Evolutionary conservation across 768 basidiomycete genomes (phyloP), one percentile per base, ranked within the genome.

Genomic region (Imleria badia): DNA sequence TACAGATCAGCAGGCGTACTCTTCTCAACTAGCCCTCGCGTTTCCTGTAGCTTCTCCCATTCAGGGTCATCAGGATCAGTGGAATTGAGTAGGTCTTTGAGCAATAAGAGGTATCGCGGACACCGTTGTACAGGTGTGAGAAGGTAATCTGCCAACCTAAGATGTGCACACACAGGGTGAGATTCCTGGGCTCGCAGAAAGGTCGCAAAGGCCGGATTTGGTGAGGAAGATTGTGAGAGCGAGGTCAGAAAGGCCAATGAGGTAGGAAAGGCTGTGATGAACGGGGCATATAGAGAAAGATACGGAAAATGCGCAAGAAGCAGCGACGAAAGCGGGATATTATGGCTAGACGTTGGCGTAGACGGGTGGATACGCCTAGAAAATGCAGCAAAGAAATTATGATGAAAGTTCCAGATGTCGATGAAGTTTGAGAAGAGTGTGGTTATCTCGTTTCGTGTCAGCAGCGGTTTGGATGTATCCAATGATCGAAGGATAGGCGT

Each of bases 341-440:
- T 75, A 11, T 70, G 66, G 19, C 41, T 51, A 17, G 63, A 52
- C 4, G 45, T 52, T 44, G 54, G 57, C 38, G 61, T 48, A 38
- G 61, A 45, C 44, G 48, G 68, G 62, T 54, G 71, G 54, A 62
- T 63, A 33, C 81, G 74, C 39, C 72, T 69, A 9, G 81, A 76
- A 29, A 92, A 76, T 3, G 85, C 80, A 7, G 80, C 74, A 54
- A 84, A 83, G 71, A 92, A 87, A 3, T 87, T 81, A 48, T 81
- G 87, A 71, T 92, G 90, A 40, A 91, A 78, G 63, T 91, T 93
- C 91, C 88, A 92, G 33, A 94, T 93, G 70, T 94, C 91, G 65
- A 92, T 86, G 59, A 94, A 92, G 69, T 93, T 93, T 58, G 87
- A 88, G 70, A 94, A 94, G 34, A 93, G 76, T 13, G 84, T 78